Evolutionary conservation across 2,329 filamentous ascomycete species (phyloP), one percentile per base, ranked within the genome.

Genomic region (Colletotrichum chrysophilum): DNA sequence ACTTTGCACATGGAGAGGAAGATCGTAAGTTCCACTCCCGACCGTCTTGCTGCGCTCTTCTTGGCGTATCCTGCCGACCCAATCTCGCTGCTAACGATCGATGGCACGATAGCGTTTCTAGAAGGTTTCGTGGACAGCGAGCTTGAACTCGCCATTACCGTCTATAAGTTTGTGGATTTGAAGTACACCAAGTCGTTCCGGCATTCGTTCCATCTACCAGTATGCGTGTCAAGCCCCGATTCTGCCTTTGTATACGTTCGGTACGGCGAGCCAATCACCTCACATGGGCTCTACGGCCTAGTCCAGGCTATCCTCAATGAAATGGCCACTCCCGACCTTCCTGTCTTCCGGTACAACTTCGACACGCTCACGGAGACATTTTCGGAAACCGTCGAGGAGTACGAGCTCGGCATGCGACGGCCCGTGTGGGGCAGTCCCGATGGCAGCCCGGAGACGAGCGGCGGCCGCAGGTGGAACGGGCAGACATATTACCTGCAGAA

Each of bases 401-500:
- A 62, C 12, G 9, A 28, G 3, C n/a, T n/a, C 8, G 60, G 71
- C n/a, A 21, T 71, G 58, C 60, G 48, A 3, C 38, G 14, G 16
- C 48, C 24, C 2, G 12, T 65, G 5, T 64, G 43, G 48, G 10
- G 64, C 1, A 3, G 3, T 4, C 4, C 9, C 2, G 2, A 13
- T 9, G 3, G 1, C 10, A 5, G 1, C 3, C 16, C n/a, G 6
- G 64, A 21, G 7, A 30, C 14, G 6, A 5, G 7, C 3, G 58
- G 32, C 10, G 65, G 65, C 4, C 14, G 30, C 6, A 5, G 18
- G 24, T 81, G 77, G 70, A 82, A 81, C 71, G 79, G 82, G 13
- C 26, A 72, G 21, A 81, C 82, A 4, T 85, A 83, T 70, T 60
- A 77, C 2, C 69, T 81, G 1, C 80, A 81, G 43, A 52, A 52